Base-by-base conservation (phyloP, 805 yeast species). In the Millerago galiae region DNA sequence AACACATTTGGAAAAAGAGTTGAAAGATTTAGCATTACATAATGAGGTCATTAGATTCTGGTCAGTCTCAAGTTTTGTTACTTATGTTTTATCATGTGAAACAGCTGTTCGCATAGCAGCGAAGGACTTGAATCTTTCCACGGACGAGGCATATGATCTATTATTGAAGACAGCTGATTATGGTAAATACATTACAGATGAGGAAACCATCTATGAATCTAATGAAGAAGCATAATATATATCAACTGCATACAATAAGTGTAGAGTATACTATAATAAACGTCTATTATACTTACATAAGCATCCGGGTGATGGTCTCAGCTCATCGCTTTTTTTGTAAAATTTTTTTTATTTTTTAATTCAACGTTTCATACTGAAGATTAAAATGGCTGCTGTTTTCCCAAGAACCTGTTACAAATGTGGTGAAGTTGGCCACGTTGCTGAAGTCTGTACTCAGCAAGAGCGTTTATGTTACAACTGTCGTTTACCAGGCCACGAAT, bases 381-480 rank as follows among this genome's bases (percentile, higher is more conserved):
- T 32, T 16, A 49, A 43, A 30, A 55, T 55, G 60, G 60, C 61
- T 55, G 57, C 60, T 50, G 55, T 52, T 45, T 67, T 68, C 66
- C 81, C 80, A 64, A 85, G 83, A 77, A 82, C 91, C 51, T 85
- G 95, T 73, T 85, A 78, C 75, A 87, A 86, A 65, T 87, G 96
- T 71, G 96, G 96, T 60, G 86, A 85, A 69, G 75, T 83, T 55
- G 95, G 95, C 51, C 95, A 87, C 72, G 72, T 85, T 61, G 95
- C 95, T 54, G 93, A 84, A 61, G 83, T 78, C 61, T 89, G 97
- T 71, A 71, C 77, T 50, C 90, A 87, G 67, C 72, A 81, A 47
- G 90, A 83, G 65, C 81, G 90, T 71, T 72, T 87, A 61, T 87
- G 96, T 70, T 87, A 88, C 83, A 87, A 88, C 79, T 87, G 96